These are phyloP conservation scores for Ustilaginoidea virens DNA, from an alignment of 2,329 filamentous ascomycete species.

Conservation along the genomic window DNA sequence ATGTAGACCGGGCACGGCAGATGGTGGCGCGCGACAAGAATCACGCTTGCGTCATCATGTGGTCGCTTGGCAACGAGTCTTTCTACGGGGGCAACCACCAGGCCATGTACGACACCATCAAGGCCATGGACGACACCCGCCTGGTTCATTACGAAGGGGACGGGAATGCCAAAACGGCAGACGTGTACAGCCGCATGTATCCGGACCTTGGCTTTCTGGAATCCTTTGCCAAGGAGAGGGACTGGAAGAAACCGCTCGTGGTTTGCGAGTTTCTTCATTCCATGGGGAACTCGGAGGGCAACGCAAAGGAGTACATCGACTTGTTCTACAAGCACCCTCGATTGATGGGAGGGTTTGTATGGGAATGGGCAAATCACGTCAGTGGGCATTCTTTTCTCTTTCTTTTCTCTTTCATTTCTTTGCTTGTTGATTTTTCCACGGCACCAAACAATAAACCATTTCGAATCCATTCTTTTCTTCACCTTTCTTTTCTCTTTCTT, in stretches of 20 bases:
- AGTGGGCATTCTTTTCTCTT: background rate
- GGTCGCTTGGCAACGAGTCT: conserved; percentile 58
- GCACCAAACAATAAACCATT: too few relatives aligned
- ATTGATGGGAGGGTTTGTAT: conserved; percentile 47
- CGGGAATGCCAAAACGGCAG: conserved; percentile 37
- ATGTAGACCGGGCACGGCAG: conserved; percentile 50
- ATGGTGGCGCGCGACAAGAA: conserved; percentile 45
- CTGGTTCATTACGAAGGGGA: conserved; percentile 54
- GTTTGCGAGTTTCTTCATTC: conserved; percentile 42
- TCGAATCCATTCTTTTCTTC: too few relatives aligned
- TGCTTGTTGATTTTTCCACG: too few relatives aligned
- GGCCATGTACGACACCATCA: conserved; percentile 52
- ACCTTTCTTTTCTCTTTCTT: too few relatives aligned
- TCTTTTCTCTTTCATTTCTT: too few relatives aligned
- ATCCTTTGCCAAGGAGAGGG: conserved; percentile 21
- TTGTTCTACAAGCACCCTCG: conserved; percentile 38
- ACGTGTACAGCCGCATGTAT: conserved; percentile 55
- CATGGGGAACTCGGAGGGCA: conserved; percentile 60
- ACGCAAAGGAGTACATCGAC: conserved; percentile 50
- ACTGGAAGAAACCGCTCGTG: conserved; percentile 40
- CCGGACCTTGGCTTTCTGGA: conserved; percentile 30
- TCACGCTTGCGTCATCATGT: conserved; percentile 51
- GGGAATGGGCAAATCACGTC: conserved; percentile 47
- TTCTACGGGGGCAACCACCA: conserved; percentile 55
- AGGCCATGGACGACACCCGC: conserved; percentile 36